phyloP scores from a whole-genome alignment of 1,284 basidiomycete species.

The Trametes pubescens region DNA sequence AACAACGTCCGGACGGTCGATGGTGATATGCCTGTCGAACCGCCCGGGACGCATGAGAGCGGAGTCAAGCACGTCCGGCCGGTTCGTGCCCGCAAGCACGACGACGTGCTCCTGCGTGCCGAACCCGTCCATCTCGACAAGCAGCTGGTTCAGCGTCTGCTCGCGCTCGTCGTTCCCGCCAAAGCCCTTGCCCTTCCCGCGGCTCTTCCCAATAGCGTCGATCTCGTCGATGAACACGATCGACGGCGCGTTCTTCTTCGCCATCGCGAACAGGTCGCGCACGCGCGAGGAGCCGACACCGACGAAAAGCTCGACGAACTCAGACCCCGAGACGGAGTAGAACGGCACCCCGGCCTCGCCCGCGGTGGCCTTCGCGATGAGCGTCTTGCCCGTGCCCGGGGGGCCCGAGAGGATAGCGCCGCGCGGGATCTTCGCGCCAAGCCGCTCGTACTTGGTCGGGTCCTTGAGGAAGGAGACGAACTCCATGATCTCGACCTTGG shows the following conservation, averaged over 20 bases:
- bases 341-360: slow-evolving; percentile 98
- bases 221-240: slow-evolving; percentile 99
- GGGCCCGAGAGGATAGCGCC: slow-evolving; percentile 98
- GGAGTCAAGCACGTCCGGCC: slow-evolving; percentile 94
- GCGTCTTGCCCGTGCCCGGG: slow-evolving; percentile 98
- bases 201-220: slow-evolving; percentile 97
- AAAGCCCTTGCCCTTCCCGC: slow-evolving; percentile 88
- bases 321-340: slow-evolving; percentile 97
- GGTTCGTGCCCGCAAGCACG: slow-evolving; percentile 95
- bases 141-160: slow-evolving; percentile 95
- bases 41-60: slow-evolving; percentile 97
- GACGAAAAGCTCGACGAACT: slow-evolving; percentile 99
- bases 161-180: slow-evolving; percentile 99
- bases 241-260: slow-evolving; percentile 97
- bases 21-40: slow-evolving; percentile 96
- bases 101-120: slow-evolving; percentile 96
- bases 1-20: slow-evolving; percentile 94
- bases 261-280: slow-evolving; percentile 95
- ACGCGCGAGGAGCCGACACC: slow-evolving; percentile 98
- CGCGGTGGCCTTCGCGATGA: slow-evolving; percentile 98
- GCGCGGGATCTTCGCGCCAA: slow-evolving; percentile 98
- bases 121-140: slow-evolving; percentile 99
- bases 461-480: slow-evolving; percentile 99
- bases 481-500: slow-evolving; percentile 99
- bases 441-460: slow-evolving; percentile 91